phyloP scores from a whole-genome alignment of 495 filamentous ascomycete genomes.

The Aeminium ludgeri region DNA sequence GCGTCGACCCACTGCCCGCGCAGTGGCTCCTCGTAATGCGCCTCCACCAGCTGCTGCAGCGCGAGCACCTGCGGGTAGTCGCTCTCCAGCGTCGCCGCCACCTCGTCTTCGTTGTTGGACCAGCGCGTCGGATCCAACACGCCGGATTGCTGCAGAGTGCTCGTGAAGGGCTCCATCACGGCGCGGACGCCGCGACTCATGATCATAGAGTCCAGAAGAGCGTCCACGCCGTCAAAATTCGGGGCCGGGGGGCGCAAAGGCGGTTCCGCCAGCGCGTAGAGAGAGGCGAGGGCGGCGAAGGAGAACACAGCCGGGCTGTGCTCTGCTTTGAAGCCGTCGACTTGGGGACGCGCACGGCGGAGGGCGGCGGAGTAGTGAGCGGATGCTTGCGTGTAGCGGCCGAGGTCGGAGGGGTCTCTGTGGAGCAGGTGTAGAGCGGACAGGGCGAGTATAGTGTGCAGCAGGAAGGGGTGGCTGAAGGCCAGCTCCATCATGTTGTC shows the following conservation, averaged over 20 bases:
- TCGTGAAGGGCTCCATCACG: no score
- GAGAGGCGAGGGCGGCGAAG: slow-evolving; percentile 2
- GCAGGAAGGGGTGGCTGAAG: slow-evolving; percentile 1
- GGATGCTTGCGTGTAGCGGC: neutral
- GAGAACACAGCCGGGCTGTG: neutral
- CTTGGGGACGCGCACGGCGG: neutral
- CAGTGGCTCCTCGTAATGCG: no score
- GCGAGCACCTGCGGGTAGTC: no score
- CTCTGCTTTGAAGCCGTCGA: neutral
- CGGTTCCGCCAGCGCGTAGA: slow-evolving; percentile 3
- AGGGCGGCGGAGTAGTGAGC: slow-evolving; percentile 1
- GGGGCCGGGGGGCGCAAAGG: neutral
- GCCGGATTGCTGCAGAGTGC: no score
- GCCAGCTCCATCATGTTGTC: slow-evolving; percentile 1
- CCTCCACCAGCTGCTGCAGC: no score
- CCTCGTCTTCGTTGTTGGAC: no score
- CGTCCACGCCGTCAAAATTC: neutral
- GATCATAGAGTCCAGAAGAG: neutral
- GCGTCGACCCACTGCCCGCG: no score
- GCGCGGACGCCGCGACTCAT: neutral
- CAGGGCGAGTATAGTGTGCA: neutral
- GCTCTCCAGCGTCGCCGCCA: no score
- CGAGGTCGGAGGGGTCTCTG: neutral
- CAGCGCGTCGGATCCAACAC: no score
- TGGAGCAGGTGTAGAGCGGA: neutral